phyloP scores from a whole-genome alignment of 2,329 filamentous ascomycete species.

The Scopulariopsis brevicaulis region DNA sequence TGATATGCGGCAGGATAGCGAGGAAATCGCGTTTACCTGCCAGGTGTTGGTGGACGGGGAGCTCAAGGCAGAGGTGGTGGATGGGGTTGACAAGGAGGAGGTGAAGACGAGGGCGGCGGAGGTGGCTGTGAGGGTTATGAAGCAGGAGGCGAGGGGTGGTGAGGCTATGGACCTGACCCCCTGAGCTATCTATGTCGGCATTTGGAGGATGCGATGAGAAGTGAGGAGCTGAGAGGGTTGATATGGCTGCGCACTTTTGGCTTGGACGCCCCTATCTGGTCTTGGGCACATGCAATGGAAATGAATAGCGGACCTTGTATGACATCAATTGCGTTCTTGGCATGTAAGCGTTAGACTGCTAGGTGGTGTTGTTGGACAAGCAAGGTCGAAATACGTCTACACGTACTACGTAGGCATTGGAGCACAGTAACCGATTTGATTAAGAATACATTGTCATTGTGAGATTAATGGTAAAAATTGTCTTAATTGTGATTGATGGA shows the following conservation, averaged over 20 bases:
- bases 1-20: constrained; percentile 11
- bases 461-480: neutral
- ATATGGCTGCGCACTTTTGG: neutral
- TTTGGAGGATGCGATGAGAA: neutral
- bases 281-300: neutral
- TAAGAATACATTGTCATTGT: neutral
- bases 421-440: neutral
- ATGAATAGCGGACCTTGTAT: neutral
- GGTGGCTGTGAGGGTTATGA: constrained; percentile 24
- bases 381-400: neutral
- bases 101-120: constrained; percentile 44
- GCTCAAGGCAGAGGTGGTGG: constrained; percentile 30
- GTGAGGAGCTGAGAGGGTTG: neutral
- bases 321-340: neutral
- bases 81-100: constrained; percentile 37
- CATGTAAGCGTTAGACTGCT: neutral
- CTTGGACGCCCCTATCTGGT: neutral
- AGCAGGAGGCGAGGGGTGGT: neutral
- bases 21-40: constrained; percentile 26
- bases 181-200: neutral
- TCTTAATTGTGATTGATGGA: too few relatives aligned
- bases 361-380: neutral
- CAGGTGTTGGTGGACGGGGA: constrained; percentile 34
- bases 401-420: too few relatives aligned
- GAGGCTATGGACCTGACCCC: neutral